Evolutionary conservation across 495 filamentous ascomycete genomes (phyloP), one percentile per base, ranked within the genome.

Genomic region (Pyrenula aspistea): DNA sequence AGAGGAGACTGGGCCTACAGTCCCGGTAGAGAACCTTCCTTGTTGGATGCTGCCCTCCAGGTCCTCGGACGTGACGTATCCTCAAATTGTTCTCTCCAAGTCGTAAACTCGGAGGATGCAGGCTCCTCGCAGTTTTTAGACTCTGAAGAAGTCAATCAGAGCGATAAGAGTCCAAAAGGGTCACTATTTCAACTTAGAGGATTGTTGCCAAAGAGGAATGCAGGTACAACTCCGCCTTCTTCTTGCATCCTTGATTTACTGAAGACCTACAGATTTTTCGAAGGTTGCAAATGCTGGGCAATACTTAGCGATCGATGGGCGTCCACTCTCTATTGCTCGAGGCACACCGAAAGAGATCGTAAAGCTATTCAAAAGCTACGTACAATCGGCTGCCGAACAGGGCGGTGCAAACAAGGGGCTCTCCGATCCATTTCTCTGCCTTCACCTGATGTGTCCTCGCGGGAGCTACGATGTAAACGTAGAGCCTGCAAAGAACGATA

Each of bases 401-500:
- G 55, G 51, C 65, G 54, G 57, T 42, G 24, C n/a, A 2, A 51
- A 53, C 51, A 50, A 54, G 49, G 53, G 65, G 1, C 53, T 74
- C 19, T 77, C 72, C 24, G 81, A 89, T 57, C 85, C 85, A 0
- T 92, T 95, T 65, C 67, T 96, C 23, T 78, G 76, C 15, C 61
- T 97, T 49, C 83, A 90, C 56, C 79, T 98, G 3, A 62, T 63
- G 2, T 96, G 91, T 62, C 81, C 85, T 1, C 66, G 64, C 2
- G 81, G 78, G 12, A 85, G 76, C 53, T 96, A 98, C 59, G 92
- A 97, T 71, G 77, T 81, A 1, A 97, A 96, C 62, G 76, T 97
- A 54, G 91, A 97, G 63, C 91, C 91, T 0, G 80, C 85, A 0
- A 98, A 98, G 65, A 87, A 96, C 59, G 85, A 96, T 66, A 80